phyloP scores from a whole-genome alignment of 75 land plant genomes.

The Adiantum capillusveneris region DNA sequence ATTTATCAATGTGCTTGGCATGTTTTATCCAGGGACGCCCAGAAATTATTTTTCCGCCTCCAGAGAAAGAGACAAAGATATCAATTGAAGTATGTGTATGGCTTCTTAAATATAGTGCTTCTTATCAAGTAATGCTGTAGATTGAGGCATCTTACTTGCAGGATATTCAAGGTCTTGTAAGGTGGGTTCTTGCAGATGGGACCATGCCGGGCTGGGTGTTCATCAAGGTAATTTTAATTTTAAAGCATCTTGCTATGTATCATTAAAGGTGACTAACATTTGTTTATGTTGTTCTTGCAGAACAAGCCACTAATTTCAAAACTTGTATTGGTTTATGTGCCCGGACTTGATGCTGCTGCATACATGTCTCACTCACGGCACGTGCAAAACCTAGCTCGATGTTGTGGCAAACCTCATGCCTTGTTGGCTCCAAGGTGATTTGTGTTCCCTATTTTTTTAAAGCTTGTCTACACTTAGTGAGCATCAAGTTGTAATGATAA shows the following conservation, averaged over 20 bases:
- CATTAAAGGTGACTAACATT: not conserved
- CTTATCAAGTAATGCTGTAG: not conserved
- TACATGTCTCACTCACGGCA: slow-evolving; percentile 51
- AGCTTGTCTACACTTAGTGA: too few species aligned
- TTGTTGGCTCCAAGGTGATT: slow-evolving; percentile 68
- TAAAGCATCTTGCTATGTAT: not conserved
- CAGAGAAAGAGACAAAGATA: slow-evolving; percentile 36
- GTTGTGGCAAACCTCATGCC: slow-evolving; percentile 71
- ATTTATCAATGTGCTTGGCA: too few species aligned
- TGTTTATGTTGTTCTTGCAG: slow-evolving; percentile 29
- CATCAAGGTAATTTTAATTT: slow-evolving; percentile 43
- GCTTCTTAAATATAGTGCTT: not conserved
- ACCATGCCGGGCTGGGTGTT: slow-evolving; percentile 86
- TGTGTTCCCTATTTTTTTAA: too few species aligned
- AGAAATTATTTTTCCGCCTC: slow-evolving; percentile 37
- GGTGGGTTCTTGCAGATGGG: slow-evolving; percentile 89
- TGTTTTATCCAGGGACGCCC: slow-evolving; percentile 38
- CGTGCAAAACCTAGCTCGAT: slow-evolving; percentile 40
- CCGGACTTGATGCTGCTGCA: slow-evolving; percentile 91
- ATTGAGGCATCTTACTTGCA: slow-evolving; percentile 7
- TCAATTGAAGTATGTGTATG: slow-evolving; percentile 29
- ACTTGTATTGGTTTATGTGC: slow-evolving; percentile 70
- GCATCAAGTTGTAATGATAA: too few species aligned
- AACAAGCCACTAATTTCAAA: slow-evolving; percentile 87
- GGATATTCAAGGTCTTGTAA: slow-evolving; percentile 92